phyloP scores from a whole-genome alignment of 345 rosid genomes.

The Trapa bicornis region DNA sequence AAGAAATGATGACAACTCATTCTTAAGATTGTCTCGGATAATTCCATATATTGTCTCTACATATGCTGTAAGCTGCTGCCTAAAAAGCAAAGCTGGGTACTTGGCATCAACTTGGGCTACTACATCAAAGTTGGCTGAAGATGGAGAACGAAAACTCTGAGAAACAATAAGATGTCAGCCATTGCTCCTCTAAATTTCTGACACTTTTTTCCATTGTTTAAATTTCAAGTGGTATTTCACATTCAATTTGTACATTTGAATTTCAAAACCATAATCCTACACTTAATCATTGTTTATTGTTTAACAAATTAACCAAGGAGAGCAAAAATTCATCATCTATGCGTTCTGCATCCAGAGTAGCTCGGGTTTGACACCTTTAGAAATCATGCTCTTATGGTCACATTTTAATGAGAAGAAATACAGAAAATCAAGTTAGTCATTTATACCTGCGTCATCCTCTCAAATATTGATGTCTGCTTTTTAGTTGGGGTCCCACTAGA shows the following conservation, averaged over 20 bases:
- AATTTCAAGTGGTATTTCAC: no score
- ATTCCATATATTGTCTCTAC: conserved; percentile 88
- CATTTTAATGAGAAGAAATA: background rate
- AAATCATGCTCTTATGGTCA: background rate
- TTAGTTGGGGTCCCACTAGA: conserved; percentile 37
- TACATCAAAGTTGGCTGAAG: conserved; percentile 58
- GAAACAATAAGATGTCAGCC: conserved; percentile 5
- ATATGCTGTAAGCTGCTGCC: conserved; percentile 90
- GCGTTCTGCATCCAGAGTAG: no score
- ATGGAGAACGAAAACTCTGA: conserved; percentile 73
- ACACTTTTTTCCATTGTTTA: no score
- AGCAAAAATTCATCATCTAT: no score
- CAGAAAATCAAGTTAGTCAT: background rate
- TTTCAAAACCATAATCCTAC: no score
- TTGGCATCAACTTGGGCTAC: conserved; percentile 83
- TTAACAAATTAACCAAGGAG: no score
- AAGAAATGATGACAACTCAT: conserved; percentile 50
- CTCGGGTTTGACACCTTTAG: no score
- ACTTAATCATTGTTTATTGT: no score
- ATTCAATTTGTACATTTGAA: no score
- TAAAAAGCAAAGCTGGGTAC: conserved; percentile 95
- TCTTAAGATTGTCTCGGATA: conserved; percentile 74
- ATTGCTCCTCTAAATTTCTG: background rate
- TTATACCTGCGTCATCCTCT: conserved; percentile 73
- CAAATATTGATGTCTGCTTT: conserved; percentile 68